phyloP scores from a whole-genome alignment of 1,284 basidiomycete species.

The Taiwanofungus camphoratus region DNA sequence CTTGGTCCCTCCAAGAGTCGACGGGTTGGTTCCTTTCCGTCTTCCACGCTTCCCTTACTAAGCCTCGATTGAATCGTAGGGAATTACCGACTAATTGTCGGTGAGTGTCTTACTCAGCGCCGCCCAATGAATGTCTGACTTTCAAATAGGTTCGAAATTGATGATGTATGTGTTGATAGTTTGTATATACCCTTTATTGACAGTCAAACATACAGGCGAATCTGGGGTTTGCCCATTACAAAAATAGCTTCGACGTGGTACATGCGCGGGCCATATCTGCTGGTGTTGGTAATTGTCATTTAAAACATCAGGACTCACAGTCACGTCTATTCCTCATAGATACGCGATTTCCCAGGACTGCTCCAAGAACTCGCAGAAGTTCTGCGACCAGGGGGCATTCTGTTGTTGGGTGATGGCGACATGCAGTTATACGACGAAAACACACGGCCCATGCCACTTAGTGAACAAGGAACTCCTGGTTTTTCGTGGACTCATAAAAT shows the following conservation, averaged over 20 bases:
- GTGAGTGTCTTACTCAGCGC: constrained; percentile 15
- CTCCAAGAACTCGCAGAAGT: constrained; percentile 25
- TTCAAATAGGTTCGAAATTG: constrained; percentile 28
- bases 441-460: constrained; percentile 23
- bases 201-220: constrained; percentile 25
- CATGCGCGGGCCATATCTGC: constrained; percentile 27
- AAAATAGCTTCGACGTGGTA: constrained; percentile 26
- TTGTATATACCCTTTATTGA: constrained; percentile 5
- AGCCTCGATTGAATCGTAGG: constrained; percentile 12
- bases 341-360: constrained; percentile 28
- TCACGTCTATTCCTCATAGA: constrained; percentile 14
- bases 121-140: background rate
- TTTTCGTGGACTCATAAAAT: constrained; percentile 29
- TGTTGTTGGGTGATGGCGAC: constrained; percentile 30
- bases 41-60: background rate
- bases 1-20: constrained; percentile 26
- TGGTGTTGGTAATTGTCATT: constrained; percentile 17
- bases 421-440: constrained; percentile 32
- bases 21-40: constrained; percentile 16
- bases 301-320: background rate
- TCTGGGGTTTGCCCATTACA: constrained; percentile 30
- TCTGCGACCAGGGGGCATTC: constrained; percentile 28
- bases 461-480: constrained; percentile 21
- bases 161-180: constrained; percentile 22
- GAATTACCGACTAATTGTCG: constrained; percentile 29